A percentile compares a stretch with the other conserved stretches of the same genome.
These are phyloP conservation scores for Aleurites moluccanus DNA, from an alignment of 441 rosid species.

Conservation along the genomic window DNA sequence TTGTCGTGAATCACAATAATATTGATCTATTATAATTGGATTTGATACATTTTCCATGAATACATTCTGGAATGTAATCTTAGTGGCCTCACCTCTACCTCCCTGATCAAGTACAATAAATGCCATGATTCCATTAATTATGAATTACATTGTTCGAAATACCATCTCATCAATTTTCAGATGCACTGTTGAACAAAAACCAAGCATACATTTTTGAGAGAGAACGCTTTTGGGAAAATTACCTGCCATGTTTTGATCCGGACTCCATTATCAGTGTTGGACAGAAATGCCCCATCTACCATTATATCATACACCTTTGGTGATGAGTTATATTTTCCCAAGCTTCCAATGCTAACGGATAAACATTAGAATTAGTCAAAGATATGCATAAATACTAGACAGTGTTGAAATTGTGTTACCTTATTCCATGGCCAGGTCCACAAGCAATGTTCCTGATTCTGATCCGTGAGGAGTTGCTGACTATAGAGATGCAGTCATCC, in stretches of 20 bases:
- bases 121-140: conserved; percentile 3
- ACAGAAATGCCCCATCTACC: conserved; percentile 64
- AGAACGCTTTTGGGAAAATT: conserved; percentile 17
- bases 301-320: conserved; percentile 52
- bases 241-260: conserved; percentile 99
- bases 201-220: not conserved
- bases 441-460: conserved; percentile 58
- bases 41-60: conserved; percentile 78
- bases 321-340: conserved; percentile 71
- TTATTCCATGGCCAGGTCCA: conserved; percentile 98
- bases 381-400: not conserved
- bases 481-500: conserved; percentile 93
- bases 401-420: conserved; percentile 40
- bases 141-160: not conserved
- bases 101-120: conserved; percentile 49
- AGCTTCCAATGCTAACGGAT: conserved; percentile 73
- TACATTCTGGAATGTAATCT: conserved; percentile 58
- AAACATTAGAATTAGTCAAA: conserved; percentile 12
- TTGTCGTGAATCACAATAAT: conserved; percentile 69
- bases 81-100: conserved; percentile 69
- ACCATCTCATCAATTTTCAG: not conserved
- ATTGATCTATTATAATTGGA: conserved; percentile 86
- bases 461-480: conserved; percentile 69
- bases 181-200: not conserved
- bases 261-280: conserved; percentile 72